phyloP scores from a whole-genome alignment of 169 alveolate genomes.

The Plasmodium relictum region DNA sequence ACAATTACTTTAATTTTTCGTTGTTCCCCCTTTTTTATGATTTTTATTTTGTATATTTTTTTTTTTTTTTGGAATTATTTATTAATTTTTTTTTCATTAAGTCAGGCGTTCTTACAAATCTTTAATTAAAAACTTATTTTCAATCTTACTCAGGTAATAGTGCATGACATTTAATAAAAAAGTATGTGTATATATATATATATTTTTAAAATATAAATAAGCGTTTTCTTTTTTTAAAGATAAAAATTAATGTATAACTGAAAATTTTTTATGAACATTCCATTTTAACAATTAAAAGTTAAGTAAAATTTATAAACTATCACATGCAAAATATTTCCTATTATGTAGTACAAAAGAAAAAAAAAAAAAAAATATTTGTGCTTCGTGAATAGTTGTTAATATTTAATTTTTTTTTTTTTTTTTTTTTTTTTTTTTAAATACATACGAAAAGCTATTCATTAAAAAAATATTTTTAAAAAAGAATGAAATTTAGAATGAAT shows the following conservation, averaged over 20 bases:
- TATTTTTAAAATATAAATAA: not conserved
- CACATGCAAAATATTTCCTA: constrained; percentile 56
- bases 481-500: constrained; percentile 32
- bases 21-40: constrained; percentile 31
- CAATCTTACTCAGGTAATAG: constrained; percentile 30
- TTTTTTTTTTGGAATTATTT: constrained; percentile 14
- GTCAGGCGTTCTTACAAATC: constrained; percentile 64
- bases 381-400: constrained; percentile 39
- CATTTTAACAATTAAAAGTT: not conserved
- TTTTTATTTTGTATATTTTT: not conserved
- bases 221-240: not conserved
- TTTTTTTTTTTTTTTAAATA: not conserved
- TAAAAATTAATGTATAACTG: not conserved
- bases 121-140: constrained; percentile 39
- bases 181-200: not conserved
- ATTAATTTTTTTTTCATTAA: constrained; percentile 30
- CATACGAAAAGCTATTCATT: constrained; percentile 43
- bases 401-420: constrained; percentile 25
- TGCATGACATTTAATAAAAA: constrained; percentile 23
- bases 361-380: constrained; percentile 18
- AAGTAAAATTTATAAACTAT: constrained; percentile 31
- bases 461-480: constrained; percentile 17
- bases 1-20: constrained; percentile 30
- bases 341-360: constrained; percentile 25
- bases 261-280: no score